Base-by-base conservation (phyloP, 441 rosid species). In the Geranium incanum region DNA sequence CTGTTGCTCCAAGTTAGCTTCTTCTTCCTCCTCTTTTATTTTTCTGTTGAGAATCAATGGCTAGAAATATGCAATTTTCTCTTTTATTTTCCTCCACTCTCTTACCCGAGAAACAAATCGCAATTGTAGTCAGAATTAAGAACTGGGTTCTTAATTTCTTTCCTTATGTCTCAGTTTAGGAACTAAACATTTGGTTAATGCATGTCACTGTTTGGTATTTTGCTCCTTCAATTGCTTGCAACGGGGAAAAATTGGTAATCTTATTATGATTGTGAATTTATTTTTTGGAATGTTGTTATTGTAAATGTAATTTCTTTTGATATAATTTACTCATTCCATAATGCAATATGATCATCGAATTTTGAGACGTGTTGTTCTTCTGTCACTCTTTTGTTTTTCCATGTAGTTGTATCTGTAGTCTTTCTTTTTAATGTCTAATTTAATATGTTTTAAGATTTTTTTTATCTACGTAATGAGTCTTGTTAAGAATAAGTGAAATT, bases 81-180 rank as follows among this genome's bases (percentile, higher is more conserved):
- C 18, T 48, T 50, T 50, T 18, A 6, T 63, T 63, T 63, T 63
- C 38, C 38, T 63, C 38, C 66, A 63, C 28, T 63, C 66, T 63
- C 66, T 28, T 15, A 23, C 5, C 66, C 66, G 66, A 63, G 37
- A 62, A 62, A 23, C 59, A 50, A 50, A 50, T 50, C 59, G 59
- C 59, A 50, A 63, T 16, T 63, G 36, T 23, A 63, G 38, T 63
- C 66, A 63, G 38, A 23, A 63, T 50, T n/a, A 6, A 50, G 18
- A 50, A 50, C 59, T 50, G 59, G 59, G 59, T 50, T 50, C 18
- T 50, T 4, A 50, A 50, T 13, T 28, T 28, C 33, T 28, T 28
- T 28, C 33, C 33, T 28, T 28, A 28, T 28, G 33, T 28, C 1
- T 28, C 33, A 28, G 33, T 28, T 28, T 28, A 28, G 33, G 33